These are phyloP conservation scores for Colletotrichum truncatum DNA, from an alignment of 2,329 filamentous ascomycete genomes.

Conservation along the genomic window DNA sequence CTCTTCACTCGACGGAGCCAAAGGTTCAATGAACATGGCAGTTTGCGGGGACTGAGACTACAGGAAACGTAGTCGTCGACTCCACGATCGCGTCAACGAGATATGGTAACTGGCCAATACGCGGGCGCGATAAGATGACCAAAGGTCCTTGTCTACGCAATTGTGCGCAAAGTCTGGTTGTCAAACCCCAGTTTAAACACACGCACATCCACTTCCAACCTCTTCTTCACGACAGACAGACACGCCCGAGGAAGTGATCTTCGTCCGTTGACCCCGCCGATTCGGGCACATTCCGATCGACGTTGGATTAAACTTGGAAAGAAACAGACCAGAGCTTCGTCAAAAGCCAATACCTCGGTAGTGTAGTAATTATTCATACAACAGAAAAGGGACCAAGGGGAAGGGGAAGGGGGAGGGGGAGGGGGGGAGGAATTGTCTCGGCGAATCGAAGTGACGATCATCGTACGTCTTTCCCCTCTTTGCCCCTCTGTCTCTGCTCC, in stretches of 20 bases:
- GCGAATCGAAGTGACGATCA: not conserved
- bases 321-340: not conserved
- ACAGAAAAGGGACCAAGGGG: too few species aligned
- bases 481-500: not conserved
- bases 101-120: too few species aligned
- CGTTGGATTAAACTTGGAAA: slow-evolving; percentile 1
- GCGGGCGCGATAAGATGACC: too few species aligned
- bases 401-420: too few species aligned
- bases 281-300: slow-evolving; percentile 10
- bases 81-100: too few species aligned
- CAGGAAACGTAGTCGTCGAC: too few species aligned
- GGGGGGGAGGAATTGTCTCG: slow-evolving; percentile 9
- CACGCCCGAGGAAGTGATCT: not conserved
- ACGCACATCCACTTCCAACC: not conserved
- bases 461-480: not conserved
- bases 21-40: too few species aligned
- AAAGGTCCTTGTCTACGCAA: not conserved
- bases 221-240: not conserved
- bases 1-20: too few species aligned
- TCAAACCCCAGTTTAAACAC: too few species aligned
- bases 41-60: too few species aligned
- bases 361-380: too few species aligned
- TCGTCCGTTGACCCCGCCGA: not conserved
- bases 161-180: not conserved
- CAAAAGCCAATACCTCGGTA: too few species aligned